phyloP scores from a whole-genome alignment of 192 early-diverging fungal species.

The Coemansia sp. region DNA sequence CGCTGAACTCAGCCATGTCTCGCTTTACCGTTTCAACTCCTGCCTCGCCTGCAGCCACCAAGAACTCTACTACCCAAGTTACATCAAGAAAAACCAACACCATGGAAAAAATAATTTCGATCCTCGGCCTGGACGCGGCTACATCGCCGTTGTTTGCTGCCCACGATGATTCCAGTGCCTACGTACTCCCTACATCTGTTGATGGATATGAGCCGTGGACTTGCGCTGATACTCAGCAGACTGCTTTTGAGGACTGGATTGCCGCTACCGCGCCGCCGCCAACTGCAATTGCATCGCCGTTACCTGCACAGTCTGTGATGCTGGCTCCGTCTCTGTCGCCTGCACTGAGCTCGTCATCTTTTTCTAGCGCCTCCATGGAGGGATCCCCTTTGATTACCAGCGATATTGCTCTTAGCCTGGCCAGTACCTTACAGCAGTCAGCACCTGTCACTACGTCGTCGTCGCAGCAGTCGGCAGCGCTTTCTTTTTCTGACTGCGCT shows the following conservation, averaged over 20 bases:
- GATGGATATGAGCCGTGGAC: slow-evolving; percentile 52
- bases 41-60: slow-evolving; percentile 32
- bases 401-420: slow-evolving; percentile 44
- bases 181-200: slow-evolving; percentile 42
- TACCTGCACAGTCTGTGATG: slow-evolving; percentile 18
- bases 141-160: slow-evolving; percentile 26
- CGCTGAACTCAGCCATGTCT: slow-evolving; percentile 43
- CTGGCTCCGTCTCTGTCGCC: slow-evolving; percentile 27
- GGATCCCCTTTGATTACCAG: slow-evolving; percentile 36
- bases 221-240: slow-evolving; percentile 50
- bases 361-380: slow-evolving; percentile 23
- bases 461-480: slow-evolving; percentile 12
- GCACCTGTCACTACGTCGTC: slow-evolving; percentile 1
- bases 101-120: slow-evolving; percentile 49
- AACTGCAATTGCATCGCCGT: slow-evolving; percentile 42
- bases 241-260: slow-evolving; percentile 49
- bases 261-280: slow-evolving; percentile 39
- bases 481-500: slow-evolving; percentile 42
- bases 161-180: slow-evolving; percentile 34
- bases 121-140: slow-evolving; percentile 28
- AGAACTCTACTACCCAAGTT: slow-evolving; percentile 5
- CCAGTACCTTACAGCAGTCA: slow-evolving; percentile 29
- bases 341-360: slow-evolving; percentile 27
- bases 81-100: slow-evolving; percentile 18
- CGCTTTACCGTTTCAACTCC: slow-evolving; percentile 27